Evolutionary conservation across 2,329 filamentous ascomycete genomes (phyloP), one percentile per base, ranked within the genome.

Genomic region (Fusarium fracticaudum): DNA sequence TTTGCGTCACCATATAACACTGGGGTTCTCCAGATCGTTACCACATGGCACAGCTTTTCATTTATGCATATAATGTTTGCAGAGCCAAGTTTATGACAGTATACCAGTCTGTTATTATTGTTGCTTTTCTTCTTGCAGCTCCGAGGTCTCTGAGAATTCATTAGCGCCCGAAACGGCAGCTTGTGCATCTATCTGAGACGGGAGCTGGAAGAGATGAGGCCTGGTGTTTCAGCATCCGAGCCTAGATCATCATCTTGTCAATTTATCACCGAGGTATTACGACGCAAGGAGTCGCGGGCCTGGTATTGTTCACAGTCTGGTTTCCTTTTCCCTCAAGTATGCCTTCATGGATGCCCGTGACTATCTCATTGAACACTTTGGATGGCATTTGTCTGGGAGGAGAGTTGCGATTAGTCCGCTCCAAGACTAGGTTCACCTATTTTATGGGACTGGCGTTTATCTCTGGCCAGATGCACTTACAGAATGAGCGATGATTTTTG

Each of bases 371-470:
- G 45, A 53, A 44, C 40, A 59, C 40, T 51, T 64, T 47, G 38
- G 54, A 54, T 48, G 33, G 69, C 51, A 67, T 70, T 38, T 50
- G 24, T 33, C 38, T 38, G 38, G 44, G 47, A 59, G 38, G 64
- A 58, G 37, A 31, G 53, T 74, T 68, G 48, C n/a, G 55, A 47
- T 41, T 44, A 58, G 50, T 33, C 44, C 43, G 45, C 50, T 45
- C 13, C 50, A 44, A 47, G 47, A 51, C 33, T 24, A 8, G 15
- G 47, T 29, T 50, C 48, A 31, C 26, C 44, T 24, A 55, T 58
- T 53, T 13, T 43, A 54, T 45, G 43, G 54, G 60, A 37, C 61
- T 47, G 73, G 75, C 71, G 66, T 76, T 77, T 53, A 57, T 67
- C 41, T 64, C 68, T 51, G 51, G 24, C 40, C 26, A 50, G 48